Evolutionary conservation across 2,329 filamentous ascomycete species (phyloP), one percentile per base, ranked within the genome.

Genomic region (Arachnomyces sp.): DNA sequence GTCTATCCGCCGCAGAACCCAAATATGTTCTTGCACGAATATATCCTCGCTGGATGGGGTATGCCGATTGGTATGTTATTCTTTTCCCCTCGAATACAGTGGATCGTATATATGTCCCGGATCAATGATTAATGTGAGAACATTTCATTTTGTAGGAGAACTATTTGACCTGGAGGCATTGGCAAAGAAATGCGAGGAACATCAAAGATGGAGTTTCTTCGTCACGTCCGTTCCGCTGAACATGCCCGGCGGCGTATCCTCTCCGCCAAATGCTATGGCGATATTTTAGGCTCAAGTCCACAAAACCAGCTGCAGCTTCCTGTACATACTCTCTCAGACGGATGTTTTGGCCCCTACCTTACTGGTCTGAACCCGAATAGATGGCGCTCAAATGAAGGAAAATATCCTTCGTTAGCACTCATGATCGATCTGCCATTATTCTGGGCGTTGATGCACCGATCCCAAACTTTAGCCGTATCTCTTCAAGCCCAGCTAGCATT

Each of bases 41-140:
- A 69, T 43, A 55, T 73, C 3, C 51, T 75, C 8, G 66, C 69
- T 15, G 70, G 69, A 31, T 75, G 71, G 69, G 72, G 71, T 3
- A 66, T 73, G 55, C 70, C 50, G 34, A 67, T 67, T 44, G 67
- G 67, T 47, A 66, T 30, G 66, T 11, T 16, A n/a, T 16, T 13
- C 16, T 61, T 9, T 63, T 65, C 52, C 59, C 65, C 0, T 54
- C 59, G 11, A 48, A 49, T 49, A 17, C 13, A 45, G 5, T 25
- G 21, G 9, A 9, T 9, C 21, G 5, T 9, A 5, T 9, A 25
- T 5, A 9, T 9, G 21, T 25, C 21, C 21, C 21, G 21, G 9
- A 25, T 25, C 5, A 9, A 25, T 25, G 21, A 43, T 4, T 31
- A 11, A 28, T 6, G n/a, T n/a, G 28, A 15, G 13, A 25, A 9